Base-by-base conservation (phyloP, 495 filamentous ascomycete genomes). In the Chlorociboria aeruginascens region DNA sequence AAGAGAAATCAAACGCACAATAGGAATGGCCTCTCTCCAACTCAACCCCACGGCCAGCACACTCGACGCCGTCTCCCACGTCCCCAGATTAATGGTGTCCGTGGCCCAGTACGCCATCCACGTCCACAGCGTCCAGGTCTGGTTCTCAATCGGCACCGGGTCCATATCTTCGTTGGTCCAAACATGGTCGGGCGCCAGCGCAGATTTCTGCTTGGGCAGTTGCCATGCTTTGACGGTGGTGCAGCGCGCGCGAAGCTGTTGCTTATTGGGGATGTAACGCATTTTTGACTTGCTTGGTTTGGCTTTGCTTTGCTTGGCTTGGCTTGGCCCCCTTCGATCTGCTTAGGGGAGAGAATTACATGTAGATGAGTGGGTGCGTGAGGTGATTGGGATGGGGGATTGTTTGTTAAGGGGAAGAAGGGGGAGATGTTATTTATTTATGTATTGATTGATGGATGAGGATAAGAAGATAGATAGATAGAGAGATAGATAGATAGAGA, bases 1-100 rank as follows among this genome's bases (percentile, higher is more conserved):
- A 34, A 1, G 3, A 36, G 10, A 11, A 36, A 36, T 36, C 1
- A 28, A 32, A 50, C 47, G 29, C 16, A 53, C 74, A 56, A 78
- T 74, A 14, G 66, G 70, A 30, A 83, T 63, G 0, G 77, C 72
- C 52, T 83, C 79, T 31, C 73, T 68, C 63, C 76, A 83, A 39
- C 66, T 73, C 14, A 84, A 61, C 0, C 80, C 81, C 20, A 83
- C 71, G n/a, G 76, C 69, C 11, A 82, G 66, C 11, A 81, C 78
- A 14, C 74, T 71, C 20, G 71, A 72, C 1, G 73, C 77, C 17
- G 74, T 76, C 52, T 82, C 69, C 79, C 77, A 82, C 32, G 71
- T 79, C 6, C 71, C 69, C 25, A 72, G 61, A 56, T 80, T 79
- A 57, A 83, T 76, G 35, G 74, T 70, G 50, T 82, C 78, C 34